phyloP scores from a whole-genome alignment of 2,329 filamentous ascomycete genomes.

The Trichoderma arundinaceum region DNA sequence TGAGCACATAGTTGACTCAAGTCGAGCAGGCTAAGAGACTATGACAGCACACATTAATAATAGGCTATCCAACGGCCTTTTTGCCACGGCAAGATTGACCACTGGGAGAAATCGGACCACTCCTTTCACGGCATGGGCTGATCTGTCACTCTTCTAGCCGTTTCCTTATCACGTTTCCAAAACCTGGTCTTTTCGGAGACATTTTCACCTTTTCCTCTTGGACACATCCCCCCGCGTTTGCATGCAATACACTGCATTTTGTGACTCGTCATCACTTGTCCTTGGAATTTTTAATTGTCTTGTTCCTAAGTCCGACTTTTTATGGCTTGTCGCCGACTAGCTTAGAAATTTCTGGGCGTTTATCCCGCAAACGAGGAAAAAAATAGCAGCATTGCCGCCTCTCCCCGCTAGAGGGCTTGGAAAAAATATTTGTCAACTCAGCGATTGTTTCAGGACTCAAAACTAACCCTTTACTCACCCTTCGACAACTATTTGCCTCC shows the following conservation, averaged over 20 bases:
- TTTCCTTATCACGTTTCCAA: too few relatives aligned
- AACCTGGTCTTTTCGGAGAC: not conserved
- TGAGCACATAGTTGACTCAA: not conserved
- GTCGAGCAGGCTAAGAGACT: slow-evolving; percentile 12
- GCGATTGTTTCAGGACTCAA: slow-evolving; percentile 19
- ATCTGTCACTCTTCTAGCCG: slow-evolving; percentile 1
- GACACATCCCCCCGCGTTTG: not conserved
- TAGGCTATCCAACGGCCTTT: slow-evolving; percentile 4
- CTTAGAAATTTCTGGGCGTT: slow-evolving; percentile 12
- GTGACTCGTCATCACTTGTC: slow-evolving; percentile 13
- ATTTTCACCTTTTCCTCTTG: not conserved
- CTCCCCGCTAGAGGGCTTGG: slow-evolving; percentile 5
- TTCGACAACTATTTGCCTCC: not conserved
- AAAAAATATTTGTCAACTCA: slow-evolving; percentile 7
- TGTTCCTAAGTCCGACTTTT: too few relatives aligned
- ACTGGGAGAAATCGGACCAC: slow-evolving; percentile 2
- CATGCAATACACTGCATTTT: slow-evolving; percentile 8
- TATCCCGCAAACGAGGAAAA: slow-evolving; percentile 21
- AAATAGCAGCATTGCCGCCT: not conserved
- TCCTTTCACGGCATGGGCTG: not conserved
- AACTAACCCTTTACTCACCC: not conserved
- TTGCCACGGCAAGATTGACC: slow-evolving; percentile 15
- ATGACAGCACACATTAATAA: slow-evolving; percentile 24
- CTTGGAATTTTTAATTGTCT: not conserved
- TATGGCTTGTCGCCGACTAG: not conserved